Percentiles rank a stretch among this genome's conserved stretches.
These are phyloP conservation scores for Papilionanthe hybrid DNA, from an alignment of 116 monocot species.

Conservation along the genomic window DNA sequence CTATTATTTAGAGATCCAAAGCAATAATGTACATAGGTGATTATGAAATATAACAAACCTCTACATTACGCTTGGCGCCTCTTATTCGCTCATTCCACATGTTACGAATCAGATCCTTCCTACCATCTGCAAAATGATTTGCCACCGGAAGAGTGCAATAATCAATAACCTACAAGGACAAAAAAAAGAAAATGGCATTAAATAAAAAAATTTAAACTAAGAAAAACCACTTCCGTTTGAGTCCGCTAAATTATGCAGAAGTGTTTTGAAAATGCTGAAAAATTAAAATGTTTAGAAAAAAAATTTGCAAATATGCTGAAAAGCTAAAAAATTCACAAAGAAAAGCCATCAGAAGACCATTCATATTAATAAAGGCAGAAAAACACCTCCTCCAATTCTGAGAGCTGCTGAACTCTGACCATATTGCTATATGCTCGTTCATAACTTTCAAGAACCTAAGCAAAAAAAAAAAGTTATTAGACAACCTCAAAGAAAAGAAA, in stretches of 20 bases:
- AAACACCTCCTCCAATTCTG: slow-evolving; percentile 90
- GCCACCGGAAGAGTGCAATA: slow-evolving; percentile 83
- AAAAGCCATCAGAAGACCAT: neutral
- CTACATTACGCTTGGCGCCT: slow-evolving; percentile 89
- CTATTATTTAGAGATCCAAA: neutral
- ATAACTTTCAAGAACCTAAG: slow-evolving; percentile 96
- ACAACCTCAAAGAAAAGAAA: neutral
- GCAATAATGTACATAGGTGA: neutral
- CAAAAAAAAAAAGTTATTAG: neutral
- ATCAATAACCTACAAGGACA: slow-evolving; percentile 75
- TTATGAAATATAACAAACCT: slow-evolving; percentile 34
- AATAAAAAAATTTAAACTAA: neutral
- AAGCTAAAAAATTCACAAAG: neutral
- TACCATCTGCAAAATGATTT: slow-evolving; percentile 65
- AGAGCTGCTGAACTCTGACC: slow-evolving; percentile 96
- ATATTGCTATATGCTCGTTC: slow-evolving; percentile 97
- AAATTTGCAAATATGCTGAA: neutral
- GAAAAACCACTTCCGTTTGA: neutral
- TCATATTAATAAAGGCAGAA: neutral
- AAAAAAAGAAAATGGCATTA: neutral
- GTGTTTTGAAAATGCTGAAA: neutral
- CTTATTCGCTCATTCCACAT: slow-evolving; percentile 99
- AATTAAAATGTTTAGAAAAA: neutral
- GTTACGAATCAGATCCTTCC: slow-evolving; percentile 84
- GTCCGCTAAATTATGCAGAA: neutral